Evolutionary conservation across 805 yeast genomes (phyloP).

Genomic region (Candida adriatica): DNA sequence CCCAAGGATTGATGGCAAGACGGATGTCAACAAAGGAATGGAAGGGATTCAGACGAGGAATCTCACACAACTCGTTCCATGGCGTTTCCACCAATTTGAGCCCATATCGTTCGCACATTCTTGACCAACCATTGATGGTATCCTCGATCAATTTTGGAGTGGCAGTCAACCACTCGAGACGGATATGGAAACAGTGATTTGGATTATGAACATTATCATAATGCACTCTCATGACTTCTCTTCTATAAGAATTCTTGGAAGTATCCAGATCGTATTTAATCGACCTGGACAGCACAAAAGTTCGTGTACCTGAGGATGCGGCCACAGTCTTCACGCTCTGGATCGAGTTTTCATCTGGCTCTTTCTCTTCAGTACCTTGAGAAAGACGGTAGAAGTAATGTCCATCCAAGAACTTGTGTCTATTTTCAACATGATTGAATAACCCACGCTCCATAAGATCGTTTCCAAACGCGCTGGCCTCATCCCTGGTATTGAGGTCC

Average conservation of each 20-base stretch:
- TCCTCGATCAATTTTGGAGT: constrained; percentile 84
- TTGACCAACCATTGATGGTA: constrained; percentile 65
- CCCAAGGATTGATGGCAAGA: constrained; percentile 68
- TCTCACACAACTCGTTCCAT: constrained; percentile 74
- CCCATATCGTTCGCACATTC: constrained; percentile 82
- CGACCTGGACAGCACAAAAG: constrained; percentile 58
- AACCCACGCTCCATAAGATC: constrained; percentile 62
- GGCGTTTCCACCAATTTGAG: constrained; percentile 81
- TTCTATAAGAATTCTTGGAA: constrained; percentile 58
- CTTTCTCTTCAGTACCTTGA: constrained; percentile 8
- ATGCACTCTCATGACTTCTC: constrained; percentile 76
- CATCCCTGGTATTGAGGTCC: constrained; percentile 77
- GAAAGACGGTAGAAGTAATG: constrained; percentile 65
- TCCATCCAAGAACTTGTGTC: constrained; percentile 87
- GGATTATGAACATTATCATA: constrained; percentile 92
- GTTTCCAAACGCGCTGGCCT: constrained; percentile 78
- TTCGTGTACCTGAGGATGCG: constrained; percentile 6
- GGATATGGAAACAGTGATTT: constrained; percentile 85
- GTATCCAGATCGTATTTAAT: constrained; percentile 75
- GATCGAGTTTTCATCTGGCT: constrained; percentile 7
- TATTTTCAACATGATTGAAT: constrained; percentile 72
- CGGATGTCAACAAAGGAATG: constrained; percentile 73
- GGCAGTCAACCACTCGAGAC: constrained; percentile 89
- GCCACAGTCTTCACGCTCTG: constrained; percentile 4
- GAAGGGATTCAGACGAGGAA: constrained; percentile 78